Evolutionary conservation across 2,329 filamentous ascomycete species (phyloP), one percentile per base, ranked within the genome.

Genomic region (Aspergillus versicolor): DNA sequence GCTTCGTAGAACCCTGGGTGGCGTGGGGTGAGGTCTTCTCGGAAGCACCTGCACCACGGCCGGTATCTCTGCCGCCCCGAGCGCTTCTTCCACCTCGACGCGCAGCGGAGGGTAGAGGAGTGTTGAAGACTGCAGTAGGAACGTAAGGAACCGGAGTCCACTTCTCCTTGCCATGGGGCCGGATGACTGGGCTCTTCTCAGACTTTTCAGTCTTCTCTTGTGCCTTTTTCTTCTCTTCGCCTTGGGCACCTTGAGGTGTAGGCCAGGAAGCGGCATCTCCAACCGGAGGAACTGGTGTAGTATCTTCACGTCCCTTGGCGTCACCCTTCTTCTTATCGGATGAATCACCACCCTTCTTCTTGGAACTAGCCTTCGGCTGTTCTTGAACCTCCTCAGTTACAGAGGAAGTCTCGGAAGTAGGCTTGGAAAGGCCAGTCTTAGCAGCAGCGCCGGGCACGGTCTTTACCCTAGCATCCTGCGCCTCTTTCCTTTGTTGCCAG

Each of bases 141-240:
- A 90, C 91, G 68, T 92, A 93, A 34, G 88, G 85, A 56, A 97
- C 84, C 1, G 87, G 83, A 57, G 90, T 87, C 93, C 94, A 97
- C 68, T 92, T 90, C 67, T 89, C 86, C 79, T 95, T 95, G 56
- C 83, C 80, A 60, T 84, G 79, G 13, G 79, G 73, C 64, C 82
- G 87, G 73, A 79, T 84, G 66, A 64, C 73, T 66, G 69, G 81
- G 66, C 54, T 85, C 62, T 89, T 88, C 12, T 82, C 81, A 21
- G 84, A 79, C 32, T 79, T 75, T 52, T 75, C 77, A 6, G 79
- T 77, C 73, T 91, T 91, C 54, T 87, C 82, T 52, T 85, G 80
- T 2, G 81, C 76, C 73, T 91, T 92, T 68, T 88, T 87, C 75
- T 90, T 90, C 60, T 89, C 84, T 65, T 94, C 91, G 49, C 88